phyloP scores from a whole-genome alignment of 2,329 filamentous ascomycete species.

The Colletotrichum tanaceti region DNA sequence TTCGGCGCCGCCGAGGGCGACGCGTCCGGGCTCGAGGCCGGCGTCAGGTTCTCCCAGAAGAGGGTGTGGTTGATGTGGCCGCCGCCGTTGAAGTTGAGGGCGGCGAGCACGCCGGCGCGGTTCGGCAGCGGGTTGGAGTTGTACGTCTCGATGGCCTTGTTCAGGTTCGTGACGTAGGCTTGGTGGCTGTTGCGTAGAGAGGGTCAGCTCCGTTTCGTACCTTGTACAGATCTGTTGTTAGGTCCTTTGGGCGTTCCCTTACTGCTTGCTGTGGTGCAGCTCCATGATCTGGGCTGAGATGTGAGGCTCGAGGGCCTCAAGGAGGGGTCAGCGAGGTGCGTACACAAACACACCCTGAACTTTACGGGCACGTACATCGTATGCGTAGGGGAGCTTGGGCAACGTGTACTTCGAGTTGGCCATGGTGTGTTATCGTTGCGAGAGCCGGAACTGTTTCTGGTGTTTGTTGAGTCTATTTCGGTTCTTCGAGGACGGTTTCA shows the following conservation, averaged over 20 bases:
- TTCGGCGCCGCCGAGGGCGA: constrained; percentile 66
- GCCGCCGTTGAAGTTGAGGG: constrained; percentile 88
- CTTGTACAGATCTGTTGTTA: no score
- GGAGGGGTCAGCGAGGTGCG: background rate
- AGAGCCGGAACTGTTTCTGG: background rate
- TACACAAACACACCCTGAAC: no score
- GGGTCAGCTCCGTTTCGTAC: background rate
- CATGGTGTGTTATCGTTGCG: constrained; percentile 46
- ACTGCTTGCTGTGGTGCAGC: constrained; percentile 80
- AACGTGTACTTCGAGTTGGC: constrained; percentile 65
- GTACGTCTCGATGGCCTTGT: constrained; percentile 72
- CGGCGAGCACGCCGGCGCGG: constrained; percentile 75
- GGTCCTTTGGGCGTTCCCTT: no score
- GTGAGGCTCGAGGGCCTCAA: constrained; percentile 75
- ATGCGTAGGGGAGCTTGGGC: constrained; percentile 74
- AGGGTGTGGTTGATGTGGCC: constrained; percentile 94
- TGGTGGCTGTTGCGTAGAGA: constrained; percentile 63
- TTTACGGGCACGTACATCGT: constrained; percentile 68
- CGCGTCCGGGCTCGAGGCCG: constrained; percentile 68
- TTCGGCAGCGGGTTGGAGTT: constrained; percentile 52
- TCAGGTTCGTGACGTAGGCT: constrained; percentile 81
- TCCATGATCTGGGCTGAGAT: constrained; percentile 85
- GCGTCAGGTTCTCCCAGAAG: constrained; percentile 88
- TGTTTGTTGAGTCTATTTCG: background rate
- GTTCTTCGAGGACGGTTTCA: background rate